Evolutionary conservation across 495 filamentous ascomycete genomes (phyloP), one percentile per base, ranked within the genome.

Genomic region (Collariella sp.): DNA sequence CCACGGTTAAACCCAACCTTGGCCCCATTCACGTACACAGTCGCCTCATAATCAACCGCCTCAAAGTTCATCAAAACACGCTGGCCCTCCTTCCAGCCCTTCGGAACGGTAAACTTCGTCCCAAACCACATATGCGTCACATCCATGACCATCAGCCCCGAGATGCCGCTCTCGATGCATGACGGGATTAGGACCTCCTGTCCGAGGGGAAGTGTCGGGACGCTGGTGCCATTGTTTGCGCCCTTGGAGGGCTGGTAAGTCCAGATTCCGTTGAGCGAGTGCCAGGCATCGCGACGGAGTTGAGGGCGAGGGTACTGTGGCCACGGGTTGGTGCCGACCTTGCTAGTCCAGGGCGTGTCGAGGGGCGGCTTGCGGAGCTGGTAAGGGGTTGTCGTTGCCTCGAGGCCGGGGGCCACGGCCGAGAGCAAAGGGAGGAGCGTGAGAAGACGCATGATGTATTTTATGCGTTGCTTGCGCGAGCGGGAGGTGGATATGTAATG

Each of bases 211-310:
- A 71, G 59, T 35, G 71, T 66, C 0, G 78, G 76, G 0, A 75
- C 78, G 19, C 26, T 67, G 26, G 66, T 53, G 12, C 76, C 58
- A 24, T 74, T 75, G 24, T 68, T 66, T 7, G 68, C 55, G 41
- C 63, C 59, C 0, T 61, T 58, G 0, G 76, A 79, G 48, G 72
- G 67, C 53, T 77, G 72, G 57, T 80, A 85, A n/a, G 76, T 75
- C 83, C 83, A 86, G 15, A 86, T 71, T 0, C 83, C 83, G 59
- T 86, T 85, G 31, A 85, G 68, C 34, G 70, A 83, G 64, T 81
- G 67, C 83, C 83, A 86, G 18, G 74, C 59, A 5, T 76, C 67
- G 1, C 83, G 76, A 44, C 76, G 65, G 36, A 84, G 71, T 56
- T 79, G 78, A 0, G 83, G 83, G 9, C 83, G 78, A 9, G 83